Base-by-base conservation (phyloP, 2,329 filamentous ascomycete genomes). In the Phoma sp. region DNA sequence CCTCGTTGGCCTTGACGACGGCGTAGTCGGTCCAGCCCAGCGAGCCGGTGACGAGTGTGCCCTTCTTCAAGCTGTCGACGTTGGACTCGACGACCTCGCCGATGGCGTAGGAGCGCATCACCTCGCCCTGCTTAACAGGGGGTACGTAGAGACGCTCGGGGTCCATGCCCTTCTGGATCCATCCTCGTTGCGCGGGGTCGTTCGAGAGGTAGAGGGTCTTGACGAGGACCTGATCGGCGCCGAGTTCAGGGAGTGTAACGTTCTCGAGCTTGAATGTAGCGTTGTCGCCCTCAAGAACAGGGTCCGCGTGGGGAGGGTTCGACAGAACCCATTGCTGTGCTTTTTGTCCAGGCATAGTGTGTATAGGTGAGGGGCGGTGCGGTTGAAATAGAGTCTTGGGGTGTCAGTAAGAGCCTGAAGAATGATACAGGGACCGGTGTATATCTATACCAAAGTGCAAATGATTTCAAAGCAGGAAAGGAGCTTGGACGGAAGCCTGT, bases 21-120 rank as follows among this genome's bases (percentile, higher is more conserved):
- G 83, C 83, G 60, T 89, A 83, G 70, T 91, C 84, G 39, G 83
- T 83, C 89, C 89, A 92, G 43, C 87, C 88, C 39, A 60, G 36
- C 7, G 67, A 73, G 9, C 79, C 81, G 10, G 77, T 76, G 33
- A 90, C 85, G 51, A 87, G 78, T 50, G 84, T 81, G 44, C 88
- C 88, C 15, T 79, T 78, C 43, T 80, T 76, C 47, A 84, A 80
- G 37, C 77, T 79, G 21, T 77, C 64, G 60, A 77, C 80, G 72
- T 82, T 87, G 65, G 82, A 85, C 27, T 82, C 83, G 17, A 87
- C 67, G 29, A 92, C 83, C 51, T 86, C 84, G 56, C 80, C 81
- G 56, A 89, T 82, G 60, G 78, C 81, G 19, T 74, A 73, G 33
- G 87, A 85, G 61, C 87, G 85, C 89, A 92, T 92, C 29, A 83